These are phyloP conservation scores for Pezicula radicicola DNA, from an alignment of 2,329 filamentous ascomycete species.

Conservation along the genomic window DNA sequence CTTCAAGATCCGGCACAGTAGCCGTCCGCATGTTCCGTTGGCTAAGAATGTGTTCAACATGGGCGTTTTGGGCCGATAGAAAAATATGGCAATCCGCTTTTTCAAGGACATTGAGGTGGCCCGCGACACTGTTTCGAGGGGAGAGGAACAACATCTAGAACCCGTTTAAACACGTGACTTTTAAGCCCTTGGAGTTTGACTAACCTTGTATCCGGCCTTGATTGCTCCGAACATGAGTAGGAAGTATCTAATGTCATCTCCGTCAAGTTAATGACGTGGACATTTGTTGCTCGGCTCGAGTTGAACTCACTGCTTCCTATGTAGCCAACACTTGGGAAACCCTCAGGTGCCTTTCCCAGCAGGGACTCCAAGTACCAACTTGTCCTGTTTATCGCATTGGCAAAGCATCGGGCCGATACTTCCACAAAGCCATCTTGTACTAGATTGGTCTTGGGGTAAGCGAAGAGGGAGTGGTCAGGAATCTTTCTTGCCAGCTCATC, in stretches of 20 bases:
- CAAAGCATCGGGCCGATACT: slow-evolving; percentile 14
- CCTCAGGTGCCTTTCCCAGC: slow-evolving; percentile 7
- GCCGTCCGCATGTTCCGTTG: slow-evolving; percentile 6
- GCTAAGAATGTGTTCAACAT: slow-evolving; percentile 11
- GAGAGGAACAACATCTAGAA: slow-evolving; percentile 32
- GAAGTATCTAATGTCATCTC: slow-evolving; percentile 21
- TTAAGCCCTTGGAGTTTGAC: slow-evolving; percentile 6
- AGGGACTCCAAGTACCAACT: slow-evolving; percentile 15
- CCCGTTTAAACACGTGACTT: neutral
- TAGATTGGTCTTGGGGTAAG: slow-evolving; percentile 12
- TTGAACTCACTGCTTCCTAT: slow-evolving; percentile 2
- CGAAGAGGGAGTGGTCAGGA: slow-evolving; percentile 17
- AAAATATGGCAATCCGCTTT: slow-evolving; percentile 25
- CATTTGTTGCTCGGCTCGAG: neutral
- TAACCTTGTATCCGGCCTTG: slow-evolving; percentile 32
- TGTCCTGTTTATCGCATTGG: slow-evolving; percentile 17
- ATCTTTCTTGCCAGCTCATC: slow-evolving; percentile 16
- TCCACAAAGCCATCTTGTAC: slow-evolving; percentile 18
- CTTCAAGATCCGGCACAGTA: slow-evolving; percentile 24
- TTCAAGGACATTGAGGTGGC: slow-evolving; percentile 30
- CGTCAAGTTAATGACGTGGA: slow-evolving; percentile 29
- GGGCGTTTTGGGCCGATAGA: slow-evolving; percentile 6
- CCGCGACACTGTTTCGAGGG: slow-evolving; percentile 32
- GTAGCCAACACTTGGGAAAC: slow-evolving; percentile 9
- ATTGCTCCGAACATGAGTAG: slow-evolving; percentile 23